Conservation (phyloP, 2,329 filamentous ascomycete species). For the Cryphonectria radicalis region DNA sequence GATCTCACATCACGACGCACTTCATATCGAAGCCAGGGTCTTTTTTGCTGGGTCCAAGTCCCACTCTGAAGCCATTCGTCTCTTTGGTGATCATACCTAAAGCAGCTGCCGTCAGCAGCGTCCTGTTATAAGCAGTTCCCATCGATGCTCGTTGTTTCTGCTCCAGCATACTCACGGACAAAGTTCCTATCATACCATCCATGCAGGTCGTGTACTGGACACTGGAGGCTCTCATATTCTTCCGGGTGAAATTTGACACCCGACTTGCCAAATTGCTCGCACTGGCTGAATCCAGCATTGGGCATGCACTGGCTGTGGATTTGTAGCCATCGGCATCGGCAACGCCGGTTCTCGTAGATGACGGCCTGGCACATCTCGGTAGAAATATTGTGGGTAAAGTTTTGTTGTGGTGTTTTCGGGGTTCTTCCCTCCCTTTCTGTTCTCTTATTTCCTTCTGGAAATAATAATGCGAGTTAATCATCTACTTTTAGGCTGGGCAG, state of each 20-base stretch:
- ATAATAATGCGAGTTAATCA: neutral
- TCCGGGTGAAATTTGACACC: conserved; percentile 42
- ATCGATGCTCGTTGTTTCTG: neutral
- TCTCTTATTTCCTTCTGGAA: neutral
- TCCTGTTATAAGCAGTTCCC: neutral
- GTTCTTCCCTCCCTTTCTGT: neutral
- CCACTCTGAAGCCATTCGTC: conserved; percentile 52
- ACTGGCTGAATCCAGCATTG: conserved; percentile 55
- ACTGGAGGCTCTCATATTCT: conserved; percentile 41
- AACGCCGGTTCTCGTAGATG: conserved; percentile 53
- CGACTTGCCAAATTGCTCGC: conserved; percentile 47
- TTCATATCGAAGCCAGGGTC: conserved; percentile 45
- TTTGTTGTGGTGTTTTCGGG: neutral
- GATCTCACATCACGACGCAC: conserved; percentile 45
- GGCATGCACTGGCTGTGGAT: conserved; percentile 53
- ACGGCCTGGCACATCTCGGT: conserved; percentile 49
- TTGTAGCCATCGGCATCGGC: conserved; percentile 57
- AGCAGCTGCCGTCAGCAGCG: neutral
- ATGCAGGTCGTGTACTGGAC: conserved; percentile 47
- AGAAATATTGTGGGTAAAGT: neutral
- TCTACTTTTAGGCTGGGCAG: neutral
- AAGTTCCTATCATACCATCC: conserved; percentile 53
- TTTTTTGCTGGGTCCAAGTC: conserved; percentile 46
- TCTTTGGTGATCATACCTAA: conserved; percentile 47
- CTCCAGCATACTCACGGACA: conserved; percentile 37